These are phyloP conservation scores for Spiromastix sp. DNA, from an alignment of 2,329 filamentous ascomycete species.

Conservation along the genomic window DNA sequence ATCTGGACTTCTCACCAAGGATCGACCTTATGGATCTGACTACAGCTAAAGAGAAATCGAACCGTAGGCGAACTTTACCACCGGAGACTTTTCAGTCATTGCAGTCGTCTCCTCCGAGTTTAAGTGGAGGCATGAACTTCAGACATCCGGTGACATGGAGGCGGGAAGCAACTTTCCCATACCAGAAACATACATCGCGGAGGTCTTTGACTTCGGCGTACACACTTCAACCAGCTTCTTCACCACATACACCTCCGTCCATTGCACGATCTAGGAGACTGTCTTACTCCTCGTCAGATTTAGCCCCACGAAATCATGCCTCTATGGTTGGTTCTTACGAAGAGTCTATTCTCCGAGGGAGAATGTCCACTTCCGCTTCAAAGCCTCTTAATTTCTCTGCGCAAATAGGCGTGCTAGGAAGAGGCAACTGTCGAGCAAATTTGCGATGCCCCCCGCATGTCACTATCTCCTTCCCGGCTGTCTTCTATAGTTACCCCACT, in stretches of 20 bases:
- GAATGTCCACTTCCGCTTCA: constrained; percentile 94
- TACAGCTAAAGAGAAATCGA: constrained; percentile 36
- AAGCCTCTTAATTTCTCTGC: constrained; percentile 87
- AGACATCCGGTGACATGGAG: constrained; percentile 37
- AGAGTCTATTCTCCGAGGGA: constrained; percentile 85
- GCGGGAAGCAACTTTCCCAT: constrained; percentile 53
- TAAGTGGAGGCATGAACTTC: constrained; percentile 29
- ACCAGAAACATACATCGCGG: constrained; percentile 69
- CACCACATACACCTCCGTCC: constrained; percentile 26
- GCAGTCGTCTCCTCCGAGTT: constrained; percentile 31
- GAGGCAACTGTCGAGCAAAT: constrained; percentile 76
- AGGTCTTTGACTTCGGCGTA: constrained; percentile 59
- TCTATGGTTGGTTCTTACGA: constrained; percentile 98
- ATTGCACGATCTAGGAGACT: constrained; percentile 46
- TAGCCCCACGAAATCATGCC: constrained; percentile 71
- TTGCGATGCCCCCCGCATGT: constrained; percentile 84
- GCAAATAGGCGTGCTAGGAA: constrained; percentile 86
- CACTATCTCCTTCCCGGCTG: constrained; percentile 80
- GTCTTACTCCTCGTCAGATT: constrained; percentile 63
- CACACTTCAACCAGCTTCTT: constrained; percentile 38
- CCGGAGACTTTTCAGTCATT: constrained; percentile 47
- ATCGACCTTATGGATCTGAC: constrained; percentile 43
- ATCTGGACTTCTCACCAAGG: constrained; percentile 53
- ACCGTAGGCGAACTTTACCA: constrained; percentile 62
- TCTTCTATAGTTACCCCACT: constrained; percentile 85